Conservation (phyloP, 2,329 filamentous ascomycete genomes). For the Penicillium capsulatum region DNA sequence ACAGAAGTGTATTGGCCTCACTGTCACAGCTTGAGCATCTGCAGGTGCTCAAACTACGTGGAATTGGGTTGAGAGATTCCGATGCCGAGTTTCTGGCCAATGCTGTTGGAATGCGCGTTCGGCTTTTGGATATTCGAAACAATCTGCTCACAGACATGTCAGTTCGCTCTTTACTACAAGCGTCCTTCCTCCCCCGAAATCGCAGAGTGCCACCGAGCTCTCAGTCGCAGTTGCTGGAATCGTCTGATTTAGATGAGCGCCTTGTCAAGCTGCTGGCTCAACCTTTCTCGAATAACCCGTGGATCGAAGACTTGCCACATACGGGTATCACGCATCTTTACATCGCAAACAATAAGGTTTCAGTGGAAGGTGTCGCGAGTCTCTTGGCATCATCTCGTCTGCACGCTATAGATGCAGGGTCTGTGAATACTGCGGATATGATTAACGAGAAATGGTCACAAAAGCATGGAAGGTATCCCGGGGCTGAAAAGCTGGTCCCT, state of each 20-base stretch:
- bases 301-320: slow-evolving; percentile 53
- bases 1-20: slow-evolving; percentile 46
- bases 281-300: slow-evolving; percentile 50
- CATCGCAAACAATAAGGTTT: slow-evolving; percentile 53
- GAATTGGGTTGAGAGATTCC: slow-evolving; percentile 51
- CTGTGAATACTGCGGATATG: slow-evolving; percentile 38
- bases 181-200: slow-evolving; percentile 43
- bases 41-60: slow-evolving; percentile 55
- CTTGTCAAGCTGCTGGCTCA: slow-evolving; percentile 48
- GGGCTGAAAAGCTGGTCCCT: slow-evolving; percentile 53
- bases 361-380: slow-evolving; percentile 53
- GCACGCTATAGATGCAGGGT: slow-evolving; percentile 55
- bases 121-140: slow-evolving; percentile 55
- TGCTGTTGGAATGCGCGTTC: slow-evolving; percentile 50
- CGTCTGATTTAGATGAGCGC: slow-evolving; percentile 43
- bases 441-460: slow-evolving; percentile 17
- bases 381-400: slow-evolving; percentile 51
- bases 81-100: slow-evolving; percentile 52
- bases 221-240: slow-evolving; percentile 24
- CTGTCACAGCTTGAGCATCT: slow-evolving; percentile 48
- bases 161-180: slow-evolving; percentile 49
- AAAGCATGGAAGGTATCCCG: slow-evolving; percentile 37
- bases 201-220: slow-evolving; percentile 2
- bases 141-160: slow-evolving; percentile 56
- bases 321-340: slow-evolving; percentile 59